Conservation (phyloP, 192 early-diverging fungal species). For the Backusella liffmaniae region DNA sequence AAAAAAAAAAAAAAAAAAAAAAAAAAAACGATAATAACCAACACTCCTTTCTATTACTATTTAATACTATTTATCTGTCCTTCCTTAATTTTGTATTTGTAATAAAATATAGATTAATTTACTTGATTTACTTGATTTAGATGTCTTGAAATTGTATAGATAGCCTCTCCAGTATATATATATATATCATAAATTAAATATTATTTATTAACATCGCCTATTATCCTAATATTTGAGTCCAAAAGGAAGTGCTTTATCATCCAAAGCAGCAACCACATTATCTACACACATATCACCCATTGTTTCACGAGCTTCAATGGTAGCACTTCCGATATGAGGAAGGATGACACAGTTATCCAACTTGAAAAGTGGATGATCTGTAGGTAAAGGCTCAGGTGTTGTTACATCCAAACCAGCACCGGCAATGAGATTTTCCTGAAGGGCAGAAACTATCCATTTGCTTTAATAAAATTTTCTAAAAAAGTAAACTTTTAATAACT, state of each 20-base stretch:
- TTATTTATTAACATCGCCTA: background rate
- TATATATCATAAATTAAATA: background rate
- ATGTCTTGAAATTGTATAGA: background rate
- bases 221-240: background rate
- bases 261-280: constrained; percentile 64
- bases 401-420: constrained; percentile 86
- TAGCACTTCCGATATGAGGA: constrained; percentile 86
- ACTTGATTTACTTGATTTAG: background rate
- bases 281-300: constrained; percentile 78
- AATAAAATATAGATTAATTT: constrained; percentile 1
- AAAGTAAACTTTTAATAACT: constrained; percentile 3
- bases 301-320: constrained; percentile 77
- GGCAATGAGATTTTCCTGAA: constrained; percentile 57
- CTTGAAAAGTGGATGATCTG: constrained; percentile 56
- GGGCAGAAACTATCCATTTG: constrained; percentile 51
- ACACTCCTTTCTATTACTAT: background rate
- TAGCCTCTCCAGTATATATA: too few species aligned
- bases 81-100: background rate
- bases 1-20: background rate
- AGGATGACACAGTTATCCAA: constrained; percentile 67
- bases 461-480: background rate
- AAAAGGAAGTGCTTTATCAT: constrained; percentile 46
- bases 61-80: background rate
- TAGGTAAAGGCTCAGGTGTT: constrained; percentile 77
- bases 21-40: background rate